These are phyloP conservation scores for Nemania sp. DNA, from an alignment of 2,329 filamentous ascomycete species.

Conservation along the genomic window DNA sequence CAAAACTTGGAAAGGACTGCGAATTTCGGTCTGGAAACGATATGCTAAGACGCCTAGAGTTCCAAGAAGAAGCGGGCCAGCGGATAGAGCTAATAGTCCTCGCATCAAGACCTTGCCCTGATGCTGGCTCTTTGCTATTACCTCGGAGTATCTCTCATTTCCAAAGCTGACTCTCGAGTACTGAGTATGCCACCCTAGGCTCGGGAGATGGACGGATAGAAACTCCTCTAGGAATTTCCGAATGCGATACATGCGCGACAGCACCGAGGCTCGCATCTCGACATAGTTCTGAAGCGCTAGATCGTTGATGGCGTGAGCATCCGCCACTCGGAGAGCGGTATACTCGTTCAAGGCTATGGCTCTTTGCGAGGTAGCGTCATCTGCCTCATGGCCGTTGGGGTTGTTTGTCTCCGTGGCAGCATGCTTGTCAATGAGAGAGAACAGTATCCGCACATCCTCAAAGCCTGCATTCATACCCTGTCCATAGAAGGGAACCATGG, in stretches of 20 bases:
- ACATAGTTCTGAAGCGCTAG: slow-evolving; percentile 88
- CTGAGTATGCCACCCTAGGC: slow-evolving; percentile 86
- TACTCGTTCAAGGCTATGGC: slow-evolving; percentile 78
- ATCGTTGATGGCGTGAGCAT: slow-evolving; percentile 90
- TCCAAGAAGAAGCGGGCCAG: slow-evolving; percentile 32
- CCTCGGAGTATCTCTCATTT: slow-evolving; percentile 87
- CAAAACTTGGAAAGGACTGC: slow-evolving; percentile 22
- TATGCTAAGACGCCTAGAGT: slow-evolving; percentile 27
- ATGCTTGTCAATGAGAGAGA: slow-evolving; percentile 76
- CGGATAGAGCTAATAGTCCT: slow-evolving; percentile 45
- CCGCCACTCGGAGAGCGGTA: slow-evolving; percentile 71
- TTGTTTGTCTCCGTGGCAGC: slow-evolving; percentile 52
- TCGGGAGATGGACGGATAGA: slow-evolving; percentile 75
- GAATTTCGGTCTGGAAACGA: slow-evolving; percentile 13
- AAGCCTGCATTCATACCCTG: slow-evolving; percentile 98
- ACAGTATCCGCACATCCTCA: slow-evolving; percentile 90
- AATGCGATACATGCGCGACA: slow-evolving; percentile 74
- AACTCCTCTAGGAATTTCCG: slow-evolving; percentile 88
- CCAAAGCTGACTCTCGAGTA: slow-evolving; percentile 93
- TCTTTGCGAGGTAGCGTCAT: slow-evolving; percentile 62
- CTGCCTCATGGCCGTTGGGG: slow-evolving; percentile 27
- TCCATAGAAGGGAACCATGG: slow-evolving; percentile 98
- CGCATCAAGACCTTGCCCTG: slow-evolving; percentile 67
- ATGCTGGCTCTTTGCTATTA: slow-evolving; percentile 69
- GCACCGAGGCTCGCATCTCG: slow-evolving; percentile 90